Evolutionary conservation across 2,329 filamentous ascomycete genomes (phyloP), one percentile per base, ranked within the genome.

Genomic region (Monosporascus sp.): DNA sequence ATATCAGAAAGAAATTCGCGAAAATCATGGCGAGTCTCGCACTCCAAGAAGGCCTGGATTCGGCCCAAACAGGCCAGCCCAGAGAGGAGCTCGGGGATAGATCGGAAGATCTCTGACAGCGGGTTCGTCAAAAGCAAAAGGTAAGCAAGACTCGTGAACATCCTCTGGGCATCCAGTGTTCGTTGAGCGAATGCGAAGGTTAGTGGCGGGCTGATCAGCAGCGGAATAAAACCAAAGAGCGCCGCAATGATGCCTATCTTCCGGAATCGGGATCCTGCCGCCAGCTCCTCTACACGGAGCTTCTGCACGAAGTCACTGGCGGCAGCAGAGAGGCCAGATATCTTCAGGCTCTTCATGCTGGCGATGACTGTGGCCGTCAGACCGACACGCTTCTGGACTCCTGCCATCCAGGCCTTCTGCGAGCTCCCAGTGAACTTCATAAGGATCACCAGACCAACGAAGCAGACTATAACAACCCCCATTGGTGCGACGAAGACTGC

Each of bases 401-500:
- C 57, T 0, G 51, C 54, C 67, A 73, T 70, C 70, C 71, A 73
- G 3, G 54, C 49, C 7, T 53, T 59, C 48, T 72, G 67, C 14
- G 52, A 57, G 3, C 39, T 48, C 7, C 52, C 57, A 3, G 54
- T 52, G 18, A 43, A 69, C 4, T 63, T 65, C 52, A 38, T 67
- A 49, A 31, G 61, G 64, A 27, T 63, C 60, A 67, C 51, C 2
- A 45, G 27, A 18, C 37, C 20, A n/a, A 27, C n/a, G 48, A 18
- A 37, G 39, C 57, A 57, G 18, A 50, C 50, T 7, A 73, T 48
- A 0, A 76, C 72, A 1, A 77, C 65, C 0, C 70, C 68, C 5
- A 81, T 65, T 0, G 78, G 77, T 0, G 74, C 72, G 0, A 74
- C 58, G 39, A 76, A 80, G 0, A 76, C 75, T 0, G 68, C 62